Percentiles rank a stretch among this genome's conserved stretches.
These are phyloP conservation scores for Carex kokanica DNA, from an alignment of 176 grass and related monocot species.

Conservation along the genomic window DNA sequence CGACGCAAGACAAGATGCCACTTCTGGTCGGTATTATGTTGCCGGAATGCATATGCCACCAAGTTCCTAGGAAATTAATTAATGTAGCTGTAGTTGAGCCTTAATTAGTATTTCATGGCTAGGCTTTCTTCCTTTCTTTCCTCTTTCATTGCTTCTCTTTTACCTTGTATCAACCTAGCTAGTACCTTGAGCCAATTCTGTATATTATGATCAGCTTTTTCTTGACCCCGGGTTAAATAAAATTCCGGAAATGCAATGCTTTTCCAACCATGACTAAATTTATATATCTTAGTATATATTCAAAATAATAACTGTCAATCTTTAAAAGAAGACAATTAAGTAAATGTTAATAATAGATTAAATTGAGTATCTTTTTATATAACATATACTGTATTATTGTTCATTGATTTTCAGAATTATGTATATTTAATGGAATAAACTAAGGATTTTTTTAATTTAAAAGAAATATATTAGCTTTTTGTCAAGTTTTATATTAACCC, in stretches of 20 bases:
- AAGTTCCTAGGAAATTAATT: not conserved
- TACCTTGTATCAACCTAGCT: not conserved
- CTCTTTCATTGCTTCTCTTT: not conserved
- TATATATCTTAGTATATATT: not conserved
- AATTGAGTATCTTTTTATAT: no score
- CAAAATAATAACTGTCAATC: not conserved
- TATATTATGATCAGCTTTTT: slow-evolving; percentile 1
- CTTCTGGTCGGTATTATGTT: slow-evolving; percentile 71
- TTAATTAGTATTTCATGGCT: not conserved
- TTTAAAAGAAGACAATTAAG: not conserved
- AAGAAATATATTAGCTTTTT: no score
- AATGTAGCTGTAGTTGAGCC: slow-evolving; percentile 16
- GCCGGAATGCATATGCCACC: slow-evolving; percentile 41
- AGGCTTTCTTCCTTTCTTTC: not conserved
- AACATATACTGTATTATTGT: no score
- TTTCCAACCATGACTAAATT: not conserved
- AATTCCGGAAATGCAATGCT: not conserved
- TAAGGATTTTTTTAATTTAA: no score
- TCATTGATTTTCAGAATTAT: no score
- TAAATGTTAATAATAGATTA: not conserved
- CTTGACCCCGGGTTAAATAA: not conserved
- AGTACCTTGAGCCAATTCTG: not conserved
- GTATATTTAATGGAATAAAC: no score
- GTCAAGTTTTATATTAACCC: no score
- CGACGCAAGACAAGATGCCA: slow-evolving; percentile 56